Evolutionary conservation across 768 basidiomycete species (phyloP), one percentile per base, ranked within the genome.

Genomic region (Tulasnella sp.): DNA sequence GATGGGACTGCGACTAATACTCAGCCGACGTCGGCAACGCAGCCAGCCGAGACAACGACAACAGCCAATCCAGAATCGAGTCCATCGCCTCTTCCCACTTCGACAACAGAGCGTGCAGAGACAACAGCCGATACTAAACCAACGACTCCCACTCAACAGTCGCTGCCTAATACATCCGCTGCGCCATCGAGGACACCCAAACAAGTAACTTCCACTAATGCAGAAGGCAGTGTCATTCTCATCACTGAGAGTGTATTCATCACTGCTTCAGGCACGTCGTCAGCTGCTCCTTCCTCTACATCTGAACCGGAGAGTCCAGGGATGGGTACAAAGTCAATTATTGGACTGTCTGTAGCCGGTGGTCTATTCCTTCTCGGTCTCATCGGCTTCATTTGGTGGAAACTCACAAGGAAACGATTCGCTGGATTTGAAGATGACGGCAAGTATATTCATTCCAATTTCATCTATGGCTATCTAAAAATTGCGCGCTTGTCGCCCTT

Each of bases 301-400:
- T n/a, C 22, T n/a, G 27, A 35, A 16, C 29, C 20, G 16, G 39
- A 22, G 20, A 32, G 16, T 25, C 27, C 37, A 3, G 48, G 50
- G 32, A 47, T 56, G 13, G 42, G 53, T n/a, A 35, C 27, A 2
- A 58, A 52, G 34, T 55, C 54, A 24, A 53, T 90, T 59, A 64
- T 88, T 37, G 87, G 85, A 29, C 69, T 90, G 53, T 80, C 84
- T 0, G 83, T 89, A 20, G 79, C 84, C 3, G 87, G 83, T 37
- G 87, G 84, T 48, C 69, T 88, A 48, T 81, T 84, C 20, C 64
- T 80, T 16, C 65, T 90, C 58, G 81, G 74, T 8, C 71, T 90
- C 46, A 65, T 79, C 45, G 77, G 69, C 13, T 90, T 90, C 68
- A 74, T 87, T 57, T 67, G 84, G 32, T 90, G 88, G 87, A 90